Evolutionary conservation across 139 green algal genomes (phyloP).

Genomic region (Chlamydomonas schloesseri): DNA sequence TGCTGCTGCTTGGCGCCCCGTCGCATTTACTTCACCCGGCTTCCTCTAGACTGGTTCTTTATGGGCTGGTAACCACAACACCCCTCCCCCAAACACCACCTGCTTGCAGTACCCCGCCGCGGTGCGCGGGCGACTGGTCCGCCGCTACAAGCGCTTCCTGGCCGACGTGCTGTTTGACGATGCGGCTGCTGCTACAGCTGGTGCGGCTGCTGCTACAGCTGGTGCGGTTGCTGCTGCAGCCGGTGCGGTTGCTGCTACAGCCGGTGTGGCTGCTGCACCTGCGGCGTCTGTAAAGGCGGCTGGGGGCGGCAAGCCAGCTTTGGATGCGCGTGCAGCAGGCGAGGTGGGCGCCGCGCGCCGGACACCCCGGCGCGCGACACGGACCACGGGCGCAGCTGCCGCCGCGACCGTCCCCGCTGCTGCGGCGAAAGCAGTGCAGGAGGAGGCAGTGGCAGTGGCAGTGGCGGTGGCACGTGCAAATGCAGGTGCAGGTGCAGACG

Average conservation of each 20-base stretch:
- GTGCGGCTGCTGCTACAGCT: not conserved
- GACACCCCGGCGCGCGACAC: too few relatives aligned
- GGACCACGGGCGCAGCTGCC: not conserved
- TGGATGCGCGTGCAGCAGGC: too few relatives aligned
- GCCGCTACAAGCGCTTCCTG: slow-evolving; percentile 79
- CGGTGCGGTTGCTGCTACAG: not conserved
- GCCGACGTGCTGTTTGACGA: slow-evolving; percentile 64
- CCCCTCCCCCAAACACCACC: too few relatives aligned
- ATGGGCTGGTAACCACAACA: too few relatives aligned
- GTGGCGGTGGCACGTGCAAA: not conserved
- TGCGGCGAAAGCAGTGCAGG: not conserved
- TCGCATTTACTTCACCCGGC: too few relatives aligned
- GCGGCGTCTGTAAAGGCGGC: too few relatives aligned
- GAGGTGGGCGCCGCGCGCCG: too few relatives aligned
- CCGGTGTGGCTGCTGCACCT: not conserved
- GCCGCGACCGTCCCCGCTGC: not conserved
- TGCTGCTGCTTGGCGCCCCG: too few relatives aligned
- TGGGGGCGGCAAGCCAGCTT: too few relatives aligned
- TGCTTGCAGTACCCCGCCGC: slow-evolving; percentile 15
- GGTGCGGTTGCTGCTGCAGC: not conserved
- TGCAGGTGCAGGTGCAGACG: too few relatives aligned
- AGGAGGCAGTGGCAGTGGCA: not conserved
- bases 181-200: not conserved
- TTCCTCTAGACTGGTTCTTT: too few relatives aligned
- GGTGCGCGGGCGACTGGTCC: slow-evolving; percentile 34